A percentile compares a stretch with the other conserved stretches of the same genome.
Evolutionary conservation across 2,329 filamentous ascomycete genomes (phyloP).

Genomic region (Exophiala mesophila): DNA sequence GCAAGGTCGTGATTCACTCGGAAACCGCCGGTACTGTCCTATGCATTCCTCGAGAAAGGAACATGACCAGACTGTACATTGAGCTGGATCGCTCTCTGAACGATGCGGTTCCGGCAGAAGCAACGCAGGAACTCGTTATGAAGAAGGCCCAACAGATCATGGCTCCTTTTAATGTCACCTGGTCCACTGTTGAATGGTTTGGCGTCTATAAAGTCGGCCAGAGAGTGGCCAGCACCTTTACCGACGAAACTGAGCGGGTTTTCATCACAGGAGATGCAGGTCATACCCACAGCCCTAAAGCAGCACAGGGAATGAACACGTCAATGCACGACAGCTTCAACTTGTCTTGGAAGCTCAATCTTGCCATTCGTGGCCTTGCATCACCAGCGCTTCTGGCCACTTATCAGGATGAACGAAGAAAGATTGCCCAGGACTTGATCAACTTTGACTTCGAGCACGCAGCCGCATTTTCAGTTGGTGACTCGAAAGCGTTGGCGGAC

Average conservation of each 20-base stretch:
- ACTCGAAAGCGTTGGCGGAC: constrained; percentile 55
- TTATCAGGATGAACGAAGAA: constrained; percentile 50
- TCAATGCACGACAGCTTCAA: constrained; percentile 63
- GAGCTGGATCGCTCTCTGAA: constrained; percentile 34
- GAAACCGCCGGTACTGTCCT: constrained; percentile 64
- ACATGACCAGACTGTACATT: constrained; percentile 62
- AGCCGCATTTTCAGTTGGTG: constrained; percentile 54
- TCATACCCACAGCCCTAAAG: constrained; percentile 50
- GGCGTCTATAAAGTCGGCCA: constrained; percentile 49
- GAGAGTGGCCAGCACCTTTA: constrained; percentile 43
- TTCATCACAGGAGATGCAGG: constrained; percentile 47
- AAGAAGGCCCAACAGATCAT: constrained; percentile 42
- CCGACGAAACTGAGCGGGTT: constrained; percentile 37
- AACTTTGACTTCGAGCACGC: constrained; percentile 48
- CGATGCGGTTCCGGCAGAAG: constrained; percentile 16
- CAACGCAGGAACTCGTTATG: constrained; percentile 65
- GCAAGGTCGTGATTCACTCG: constrained; percentile 65
- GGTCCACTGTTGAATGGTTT: constrained; percentile 48
- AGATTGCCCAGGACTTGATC: constrained; percentile 62
- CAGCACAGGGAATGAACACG: constrained; percentile 67
- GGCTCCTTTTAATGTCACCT: constrained; percentile 42
- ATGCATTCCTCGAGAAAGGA: constrained; percentile 68
- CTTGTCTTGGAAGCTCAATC: constrained; percentile 52
- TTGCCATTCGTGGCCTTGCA: constrained; percentile 42
- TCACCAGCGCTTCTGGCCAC: constrained; percentile 43